Conservation (phyloP, 78 protist genomes). For the Creolimax fragrantissima region DNA sequence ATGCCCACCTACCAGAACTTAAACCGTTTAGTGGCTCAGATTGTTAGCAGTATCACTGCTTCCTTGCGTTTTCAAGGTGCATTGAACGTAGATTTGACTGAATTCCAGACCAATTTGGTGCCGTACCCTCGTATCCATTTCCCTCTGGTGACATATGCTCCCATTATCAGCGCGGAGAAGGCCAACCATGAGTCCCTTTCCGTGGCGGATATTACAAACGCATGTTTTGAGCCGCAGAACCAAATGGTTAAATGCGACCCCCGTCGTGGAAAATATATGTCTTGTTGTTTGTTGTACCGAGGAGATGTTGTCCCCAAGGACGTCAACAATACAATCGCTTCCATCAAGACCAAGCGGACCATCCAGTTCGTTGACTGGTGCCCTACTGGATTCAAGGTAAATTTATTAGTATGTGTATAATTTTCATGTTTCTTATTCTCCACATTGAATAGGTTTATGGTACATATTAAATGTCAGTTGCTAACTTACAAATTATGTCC, state of each 20-base stretch:
- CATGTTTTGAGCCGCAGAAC: conserved; percentile 92
- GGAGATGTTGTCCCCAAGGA: conserved; percentile 99
- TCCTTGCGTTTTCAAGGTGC: conserved; percentile 97
- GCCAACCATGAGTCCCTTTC: conserved; percentile 94
- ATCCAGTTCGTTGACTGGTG: conserved; percentile 96
- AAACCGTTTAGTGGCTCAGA: conserved; percentile 94
- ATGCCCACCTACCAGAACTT: conserved; percentile 96
- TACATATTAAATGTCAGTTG: not conserved
- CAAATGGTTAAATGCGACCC: conserved; percentile 98
- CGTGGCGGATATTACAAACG: conserved; percentile 92
- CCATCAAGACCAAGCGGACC: conserved; percentile 95
- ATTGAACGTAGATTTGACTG: conserved; percentile 95
- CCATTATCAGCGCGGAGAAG: conserved; percentile 93
- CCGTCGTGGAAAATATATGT: conserved; percentile 97
- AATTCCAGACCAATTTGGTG: conserved; percentile 98
- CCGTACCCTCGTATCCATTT: conserved; percentile 98
- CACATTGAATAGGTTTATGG: not conserved
- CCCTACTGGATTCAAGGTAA: conserved; percentile 92
- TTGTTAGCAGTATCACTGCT: conserved; percentile 91
- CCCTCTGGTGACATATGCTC: conserved; percentile 87
- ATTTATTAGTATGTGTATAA: not conserved
- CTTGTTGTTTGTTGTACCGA: conserved; percentile 96
- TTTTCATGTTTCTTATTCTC: not conserved
- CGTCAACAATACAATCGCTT: conserved; percentile 90
- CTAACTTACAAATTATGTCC: not conserved